Conservation (phyloP, 2,329 filamentous ascomycete species). For the Talaromyces sp. region DNA sequence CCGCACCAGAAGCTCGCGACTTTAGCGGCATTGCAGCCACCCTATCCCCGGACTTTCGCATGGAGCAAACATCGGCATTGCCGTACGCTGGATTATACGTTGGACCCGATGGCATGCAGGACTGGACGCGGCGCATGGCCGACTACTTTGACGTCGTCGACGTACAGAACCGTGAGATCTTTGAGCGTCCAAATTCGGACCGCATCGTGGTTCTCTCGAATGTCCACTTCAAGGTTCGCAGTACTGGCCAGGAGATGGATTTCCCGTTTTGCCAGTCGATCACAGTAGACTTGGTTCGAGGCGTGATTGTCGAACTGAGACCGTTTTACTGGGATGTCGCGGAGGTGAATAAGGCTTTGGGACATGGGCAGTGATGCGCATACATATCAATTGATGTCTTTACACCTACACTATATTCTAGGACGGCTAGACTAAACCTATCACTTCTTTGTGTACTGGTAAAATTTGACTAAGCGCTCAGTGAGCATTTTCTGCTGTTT, state of each 20-base stretch:
- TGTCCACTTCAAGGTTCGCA: conserved; percentile 24
- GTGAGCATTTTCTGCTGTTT: background rate
- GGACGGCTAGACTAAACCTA: background rate
- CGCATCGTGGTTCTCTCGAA: conserved; percentile 23
- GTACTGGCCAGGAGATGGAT: conserved; percentile 24
- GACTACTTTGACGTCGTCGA: conserved; percentile 21
- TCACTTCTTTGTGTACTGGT: background rate
- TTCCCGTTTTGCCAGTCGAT: conserved; percentile 27
- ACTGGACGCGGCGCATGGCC: conserved; percentile 28
- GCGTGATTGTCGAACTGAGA: conserved; percentile 24
- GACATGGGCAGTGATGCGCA: background rate
- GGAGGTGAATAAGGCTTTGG: conserved; percentile 1
- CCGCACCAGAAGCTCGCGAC: conserved; percentile 23
- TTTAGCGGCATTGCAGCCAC: conserved; percentile 25
- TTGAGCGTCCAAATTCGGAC: conserved; percentile 24
- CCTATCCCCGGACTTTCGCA: conserved; percentile 20
- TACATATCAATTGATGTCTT: background rate
- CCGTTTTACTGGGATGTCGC: conserved; percentile 36
- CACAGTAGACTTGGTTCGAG: conserved; percentile 28
- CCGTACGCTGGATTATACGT: conserved; percentile 29
- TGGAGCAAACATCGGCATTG: conserved; percentile 29
- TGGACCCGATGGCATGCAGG: conserved; percentile 26
- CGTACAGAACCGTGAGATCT: conserved; percentile 27
- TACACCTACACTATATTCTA: background rate
- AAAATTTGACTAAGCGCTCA: background rate